Percentiles rank a stretch among this genome's conserved stretches.
Conservation (phyloP, 129 eudicot species). For the sunflower (Helianthus annuus) region HanXRQr2.0-SUNRISE NC_035448.2:111364501-111365000, state of each 20-base stretch:
- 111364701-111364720: slow-evolving; percentile 64
- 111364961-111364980: no score
- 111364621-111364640: slow-evolving; percentile 21
- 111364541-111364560: slow-evolving; percentile 22
- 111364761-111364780: neutral
- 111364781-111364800: no score
- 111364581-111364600: slow-evolving; percentile 25
- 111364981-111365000: no score
- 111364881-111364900: no score
- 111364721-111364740: slow-evolving; percentile 79
- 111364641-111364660: slow-evolving; percentile 32
- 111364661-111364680: slow-evolving; percentile 33
- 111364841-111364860: no score
- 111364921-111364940: no score
- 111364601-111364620: slow-evolving; percentile 28
- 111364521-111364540: slow-evolving; percentile 21
- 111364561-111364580: slow-evolving; percentile 29
- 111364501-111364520: slow-evolving; percentile 8
- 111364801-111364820: no score
- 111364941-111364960: no score
- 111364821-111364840: no score
- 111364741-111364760: slow-evolving; percentile 51
- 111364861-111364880: no score
- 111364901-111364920: no score
- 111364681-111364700: slow-evolving; percentile 36